Evolutionary conservation across 306 rosid genomes (phyloP), one percentile per base, ranked within the genome.

Genomic region (Cicer bijugum): DNA sequence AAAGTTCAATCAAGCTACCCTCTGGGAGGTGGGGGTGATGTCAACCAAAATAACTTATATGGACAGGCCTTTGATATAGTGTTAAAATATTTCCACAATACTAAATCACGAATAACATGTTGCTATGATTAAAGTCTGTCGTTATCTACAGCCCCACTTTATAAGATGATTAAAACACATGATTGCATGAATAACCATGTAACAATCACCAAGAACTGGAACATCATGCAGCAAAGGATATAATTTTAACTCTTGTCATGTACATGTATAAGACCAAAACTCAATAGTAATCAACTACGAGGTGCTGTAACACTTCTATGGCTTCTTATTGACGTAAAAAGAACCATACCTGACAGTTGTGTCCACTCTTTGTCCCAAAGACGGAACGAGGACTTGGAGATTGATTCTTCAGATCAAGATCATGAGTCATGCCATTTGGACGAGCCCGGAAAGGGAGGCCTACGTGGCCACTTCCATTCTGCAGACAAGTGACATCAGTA

Each of bases 271-370:
- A 14, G 44, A 23, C 55, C 47, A 76, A 71, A 40, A 44, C 48
- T 66, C 53, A 53, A 51, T 46, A 55, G 48, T 64, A 58, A 35
- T 68, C 71, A 40, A 77, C 19, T 66, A 50, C 43, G 65, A 63
- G 35, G 16, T 47, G 61, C 42, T 69, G 55, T 10, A 64, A 33
- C 52, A 60, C 38, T 38, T 57, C 12, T 20, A 53, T 69, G 40
- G 62, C 48, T 80, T 65, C 35, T 62, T 16, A 76, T 81, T 60
- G 16, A 52, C 56, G 39, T 10, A 20, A 38, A 12, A 15, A 74
- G 81, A 58, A 72, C 23, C 76, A 72, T 85, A 93, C 98, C 97
- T 88, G 87, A 79, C 86, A 81, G 71, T 86, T 75, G 82, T 86
- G 85, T 55, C 97, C 89, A 55, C 78, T 86, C 67, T 81, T 79